Percentiles rank a stretch among this genome's conserved stretches.
Evolutionary conservation across 1,139 yeast genomes (phyloP).

Genomic region (Scheffersomyces cryptocercus): DNA sequence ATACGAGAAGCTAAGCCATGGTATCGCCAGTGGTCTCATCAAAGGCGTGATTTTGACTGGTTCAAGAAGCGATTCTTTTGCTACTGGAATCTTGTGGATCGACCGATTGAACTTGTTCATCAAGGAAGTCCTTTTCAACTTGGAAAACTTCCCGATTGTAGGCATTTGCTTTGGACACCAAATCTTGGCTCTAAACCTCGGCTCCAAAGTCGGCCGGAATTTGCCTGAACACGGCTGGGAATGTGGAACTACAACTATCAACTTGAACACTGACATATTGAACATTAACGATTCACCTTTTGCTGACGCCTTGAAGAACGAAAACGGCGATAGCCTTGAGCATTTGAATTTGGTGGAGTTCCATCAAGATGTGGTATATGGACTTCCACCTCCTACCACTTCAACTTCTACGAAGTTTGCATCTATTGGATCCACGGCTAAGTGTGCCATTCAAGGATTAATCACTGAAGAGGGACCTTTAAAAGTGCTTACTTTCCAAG

Average conservation of each 20-base stretch:
- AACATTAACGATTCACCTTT: constrained; percentile 34
- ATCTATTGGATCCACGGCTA: constrained; percentile 53
- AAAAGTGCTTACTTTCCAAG: constrained; percentile 70
- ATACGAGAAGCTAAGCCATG: constrained; percentile 19
- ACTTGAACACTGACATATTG: constrained; percentile 42
- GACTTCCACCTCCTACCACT: constrained; percentile 38
- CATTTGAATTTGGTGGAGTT: constrained; percentile 54
- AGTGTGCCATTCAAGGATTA: constrained; percentile 64
- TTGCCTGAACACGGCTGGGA: constrained; percentile 65
- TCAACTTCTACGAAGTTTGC: constrained; percentile 22
- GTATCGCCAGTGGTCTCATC: constrained; percentile 35
- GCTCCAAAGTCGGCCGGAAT: constrained; percentile 59
- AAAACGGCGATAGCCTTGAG: constrained; percentile 15
- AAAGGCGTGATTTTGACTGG: constrained; percentile 63
- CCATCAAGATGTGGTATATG: constrained; percentile 69
- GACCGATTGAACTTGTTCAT: constrained; percentile 45
- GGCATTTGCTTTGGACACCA: constrained; percentile 93
- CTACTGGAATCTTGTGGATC: constrained; percentile 54
- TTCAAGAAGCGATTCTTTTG: constrained; percentile 61
- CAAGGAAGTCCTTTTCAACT: constrained; percentile 23
- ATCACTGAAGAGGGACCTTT: constrained; percentile 43
- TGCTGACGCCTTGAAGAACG: constrained; percentile 20
- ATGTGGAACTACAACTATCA: constrained; percentile 57
- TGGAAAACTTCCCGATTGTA: constrained; percentile 42
- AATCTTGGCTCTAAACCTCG: constrained; percentile 64